A percentile compares a stretch with the other conserved stretches of the same genome.
These are phyloP conservation scores for Malassezia sp. DNA, from an alignment of 1,284 basidiomycete species.

Conservation along the genomic window DNA sequence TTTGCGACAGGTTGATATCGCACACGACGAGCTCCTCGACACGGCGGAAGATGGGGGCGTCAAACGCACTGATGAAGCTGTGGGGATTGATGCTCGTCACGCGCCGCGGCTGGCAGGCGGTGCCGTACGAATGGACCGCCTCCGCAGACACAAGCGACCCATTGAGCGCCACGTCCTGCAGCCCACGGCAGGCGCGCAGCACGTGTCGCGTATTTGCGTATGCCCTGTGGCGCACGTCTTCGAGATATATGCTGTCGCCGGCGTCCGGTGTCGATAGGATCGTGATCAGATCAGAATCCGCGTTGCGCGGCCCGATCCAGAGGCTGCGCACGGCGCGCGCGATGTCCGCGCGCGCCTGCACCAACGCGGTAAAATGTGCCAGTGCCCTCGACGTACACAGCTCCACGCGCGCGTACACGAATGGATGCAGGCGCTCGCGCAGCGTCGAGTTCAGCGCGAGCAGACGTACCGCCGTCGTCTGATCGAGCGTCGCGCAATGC, in stretches of 20 bases:
- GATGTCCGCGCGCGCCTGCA: conserved; percentile 11
- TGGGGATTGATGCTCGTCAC: conserved; percentile 41
- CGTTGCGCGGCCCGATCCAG: conserved; percentile 34
- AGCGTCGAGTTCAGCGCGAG: conserved; percentile 1
- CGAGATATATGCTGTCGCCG: conserved; percentile 21
- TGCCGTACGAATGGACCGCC: conserved; percentile 33
- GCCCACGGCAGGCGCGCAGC: conserved; percentile 31
- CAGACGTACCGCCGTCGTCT: neutral
- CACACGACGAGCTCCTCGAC: conserved; percentile 27
- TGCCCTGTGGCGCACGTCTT: conserved; percentile 21
- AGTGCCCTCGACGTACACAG: conserved; percentile 4
- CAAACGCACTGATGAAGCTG: conserved; percentile 36
- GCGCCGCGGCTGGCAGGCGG: conserved; percentile 35
- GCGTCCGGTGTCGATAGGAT: conserved; percentile 29
- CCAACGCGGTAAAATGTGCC: conserved; percentile 1
- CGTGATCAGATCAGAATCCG: conserved; percentile 32
- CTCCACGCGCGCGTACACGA: conserved; percentile 11
- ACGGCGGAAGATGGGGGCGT: conserved; percentile 37
- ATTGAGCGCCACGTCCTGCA: conserved; percentile 34
- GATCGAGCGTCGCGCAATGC: neutral
- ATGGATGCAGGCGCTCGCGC: neutral
- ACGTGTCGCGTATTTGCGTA: conserved; percentile 23
- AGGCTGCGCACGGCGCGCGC: conserved; percentile 27
- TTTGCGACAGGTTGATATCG: conserved; percentile 36
- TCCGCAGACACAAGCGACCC: conserved; percentile 32